A percentile compares a stretch with the other conserved stretches of the same genome.
Evolutionary conservation across 768 basidiomycete species (phyloP).

Genomic region (Ramaria sp.): DNA sequence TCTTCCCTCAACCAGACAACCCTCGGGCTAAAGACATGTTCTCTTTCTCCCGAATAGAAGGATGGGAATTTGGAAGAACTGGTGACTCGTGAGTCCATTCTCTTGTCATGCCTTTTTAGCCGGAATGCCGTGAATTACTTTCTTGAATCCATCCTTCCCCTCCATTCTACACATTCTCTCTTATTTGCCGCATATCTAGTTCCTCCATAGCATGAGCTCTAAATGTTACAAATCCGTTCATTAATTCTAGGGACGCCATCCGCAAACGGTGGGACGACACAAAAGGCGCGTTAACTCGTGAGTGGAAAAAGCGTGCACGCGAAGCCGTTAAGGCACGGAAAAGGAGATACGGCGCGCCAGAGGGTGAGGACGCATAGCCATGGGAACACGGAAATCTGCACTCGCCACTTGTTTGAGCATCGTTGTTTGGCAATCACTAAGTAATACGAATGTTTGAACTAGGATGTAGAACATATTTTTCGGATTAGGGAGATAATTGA

Average conservation of each 20-base stretch:
- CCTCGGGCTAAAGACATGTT: slow-evolving; percentile 35
- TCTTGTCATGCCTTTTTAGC: too few relatives aligned
- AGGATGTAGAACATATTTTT: too few relatives aligned
- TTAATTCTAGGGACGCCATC: slow-evolving; percentile 37
- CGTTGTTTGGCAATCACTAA: too few relatives aligned
- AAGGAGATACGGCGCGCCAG: slow-evolving; percentile 38
- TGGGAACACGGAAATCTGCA: too few relatives aligned
- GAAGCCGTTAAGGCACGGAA: slow-evolving; percentile 62
- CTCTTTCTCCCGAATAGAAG: slow-evolving; percentile 37
- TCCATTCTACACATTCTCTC: neutral
- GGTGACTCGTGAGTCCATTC: slow-evolving; percentile 8
- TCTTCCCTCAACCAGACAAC: slow-evolving; percentile 43
- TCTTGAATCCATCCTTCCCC: neutral
- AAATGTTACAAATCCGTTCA: neutral
- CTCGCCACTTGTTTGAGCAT: too few relatives aligned
- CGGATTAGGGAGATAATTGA: too few relatives aligned
- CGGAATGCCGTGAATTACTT: neutral
- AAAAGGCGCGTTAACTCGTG: slow-evolving; percentile 55
- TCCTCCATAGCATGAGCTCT: neutral
- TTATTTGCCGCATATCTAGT: neutral
- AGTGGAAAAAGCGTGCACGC: slow-evolving; percentile 68
- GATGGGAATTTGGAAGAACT: slow-evolving; percentile 34
- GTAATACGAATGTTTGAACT: too few relatives aligned
- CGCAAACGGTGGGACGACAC: slow-evolving; percentile 59
- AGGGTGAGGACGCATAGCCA: slow-evolving; percentile 13